Base-by-base conservation (phyloP, 352 stramenopile genomes). In the Globisporangium cylindrosporum region DNA sequence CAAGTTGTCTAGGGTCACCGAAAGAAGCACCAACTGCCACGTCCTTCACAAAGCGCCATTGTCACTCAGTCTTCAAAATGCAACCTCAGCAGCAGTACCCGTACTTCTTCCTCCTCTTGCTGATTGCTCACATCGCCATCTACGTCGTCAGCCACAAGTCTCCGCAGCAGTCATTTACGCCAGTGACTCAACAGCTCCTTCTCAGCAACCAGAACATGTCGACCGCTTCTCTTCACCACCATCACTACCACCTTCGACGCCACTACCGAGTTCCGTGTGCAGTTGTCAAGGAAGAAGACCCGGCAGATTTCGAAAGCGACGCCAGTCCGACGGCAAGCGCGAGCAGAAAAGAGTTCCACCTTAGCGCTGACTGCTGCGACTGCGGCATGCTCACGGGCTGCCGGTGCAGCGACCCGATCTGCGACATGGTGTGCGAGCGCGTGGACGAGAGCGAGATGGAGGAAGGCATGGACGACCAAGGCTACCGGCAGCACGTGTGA, bases 391-490 rank as follows among this genome's bases (percentile, higher is more conserved):
- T 73, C 12, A 60, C 61, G 20, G 66, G 62, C 48, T 81, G 73
- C 22, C 68, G 73, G 24, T 78, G 74, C 67, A 71, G 41, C n/a
- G 72, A 78, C 7, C 29, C 67, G n/a, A 70, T 83, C 34, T 79
- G 68, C 66, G 73, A 77, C 66, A 60, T 59, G 36, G 59, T 43
- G 41, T 54, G 64, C 24, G 2, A 14, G 20, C 57, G 59, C 62
- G 60, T 24, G 9, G 57, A 63, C 60, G 41, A 66, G 36, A 64
- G 24, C 24, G 36, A 67, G 29, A 64, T 46, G 46, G 62, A 80
- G 41, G 66, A 75, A 59, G 70, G 72, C 59, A 75, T 77, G 67
- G 71, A 71, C n/a, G 75, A 82, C 59, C 75, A 82, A 46, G 66
- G 71, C 60, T 78, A 74, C 60, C 74, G 71, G 20, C 78, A 82